Percentiles rank a stretch among this genome's conserved stretches.
Conservation (phyloP, 495 filamentous ascomycete genomes). For the Penicillium paxilli region DNA sequence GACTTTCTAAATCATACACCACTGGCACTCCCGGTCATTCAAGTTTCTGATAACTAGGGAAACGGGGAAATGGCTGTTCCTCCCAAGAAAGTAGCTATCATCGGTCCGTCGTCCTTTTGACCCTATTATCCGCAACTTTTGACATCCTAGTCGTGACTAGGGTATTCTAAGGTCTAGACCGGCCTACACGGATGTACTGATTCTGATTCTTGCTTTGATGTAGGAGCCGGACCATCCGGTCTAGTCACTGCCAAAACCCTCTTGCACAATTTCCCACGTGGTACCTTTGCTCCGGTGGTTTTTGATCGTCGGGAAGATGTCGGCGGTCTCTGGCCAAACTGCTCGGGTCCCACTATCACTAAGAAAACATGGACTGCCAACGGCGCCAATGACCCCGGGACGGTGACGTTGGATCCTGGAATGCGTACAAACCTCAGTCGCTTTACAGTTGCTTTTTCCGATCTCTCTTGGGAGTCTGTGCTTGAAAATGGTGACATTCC, state of each 20-base stretch:
- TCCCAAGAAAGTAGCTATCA: conserved; percentile 65
- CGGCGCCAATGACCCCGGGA: conserved; percentile 12
- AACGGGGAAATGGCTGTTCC: conserved; percentile 10
- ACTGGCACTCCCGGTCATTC: no score
- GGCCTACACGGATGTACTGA: no score
- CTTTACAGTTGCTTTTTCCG: conserved; percentile 78
- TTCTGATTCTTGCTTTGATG: neutral
- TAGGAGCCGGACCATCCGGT: conserved; percentile 79
- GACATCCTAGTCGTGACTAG: no score
- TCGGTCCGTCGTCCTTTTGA: conserved; percentile 48
- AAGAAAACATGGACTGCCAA: conserved; percentile 29
- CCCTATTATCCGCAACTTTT: neutral
- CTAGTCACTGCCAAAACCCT: conserved; percentile 81
- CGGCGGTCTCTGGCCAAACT: conserved; percentile 70
- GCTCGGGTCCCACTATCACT: conserved; percentile 24
- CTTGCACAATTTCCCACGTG: conserved; percentile 56
- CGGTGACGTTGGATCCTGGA: conserved; percentile 55
- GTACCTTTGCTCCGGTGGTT: conserved; percentile 64
- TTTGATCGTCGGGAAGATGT: conserved; percentile 66
- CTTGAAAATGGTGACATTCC: conserved; percentile 40
- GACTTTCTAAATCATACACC: neutral
- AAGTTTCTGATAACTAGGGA: no score
- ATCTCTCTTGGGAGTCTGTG: conserved; percentile 65
- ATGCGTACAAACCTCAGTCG: conserved; percentile 81
- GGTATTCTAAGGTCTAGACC: no score